Conservation (phyloP, 495 filamentous ascomycete species). For the Tuber calosporum region DNA sequence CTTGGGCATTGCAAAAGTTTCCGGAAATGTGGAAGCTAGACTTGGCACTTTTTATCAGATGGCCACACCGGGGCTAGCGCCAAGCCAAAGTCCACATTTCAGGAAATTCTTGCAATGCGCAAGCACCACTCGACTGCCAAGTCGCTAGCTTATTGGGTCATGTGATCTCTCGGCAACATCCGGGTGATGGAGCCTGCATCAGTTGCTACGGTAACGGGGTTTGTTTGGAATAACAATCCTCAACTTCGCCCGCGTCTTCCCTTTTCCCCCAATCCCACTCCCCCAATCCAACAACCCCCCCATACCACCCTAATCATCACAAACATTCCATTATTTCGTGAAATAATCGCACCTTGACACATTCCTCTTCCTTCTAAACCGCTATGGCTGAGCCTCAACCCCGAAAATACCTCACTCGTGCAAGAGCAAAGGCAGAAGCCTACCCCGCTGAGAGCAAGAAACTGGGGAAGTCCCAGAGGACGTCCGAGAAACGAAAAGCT, state of each 20-base stretch:
- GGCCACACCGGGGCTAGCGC: too few relatives aligned
- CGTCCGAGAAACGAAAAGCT: constrained; percentile 11
- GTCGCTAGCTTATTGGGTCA: not conserved
- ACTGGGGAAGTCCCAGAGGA: constrained; percentile 6
- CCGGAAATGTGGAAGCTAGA: too few relatives aligned
- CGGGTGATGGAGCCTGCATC: not conserved
- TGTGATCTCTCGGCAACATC: not conserved
- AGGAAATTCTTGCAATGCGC: too few relatives aligned
- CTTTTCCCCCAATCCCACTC: not conserved
- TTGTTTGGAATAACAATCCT: not conserved
- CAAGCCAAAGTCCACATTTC: too few relatives aligned
- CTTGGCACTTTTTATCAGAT: too few relatives aligned
- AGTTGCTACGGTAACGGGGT: not conserved
- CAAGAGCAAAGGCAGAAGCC: constrained; percentile 31
- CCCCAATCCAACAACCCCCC: not conserved
- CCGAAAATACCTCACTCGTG: constrained; percentile 36
- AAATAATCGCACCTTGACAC: not conserved
- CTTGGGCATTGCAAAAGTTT: too few relatives aligned
- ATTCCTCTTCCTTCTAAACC: not conserved
- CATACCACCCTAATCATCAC: not conserved
- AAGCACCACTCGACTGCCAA: too few relatives aligned
- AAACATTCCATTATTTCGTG: not conserved
- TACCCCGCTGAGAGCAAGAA: constrained; percentile 12
- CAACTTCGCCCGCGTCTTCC: not conserved
- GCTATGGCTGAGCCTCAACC: constrained; percentile 24